Evolutionary conservation across 2,329 filamentous ascomycete genomes (phyloP), one percentile per base, ranked within the genome.

Genomic region (Fusarium metavorans): DNA sequence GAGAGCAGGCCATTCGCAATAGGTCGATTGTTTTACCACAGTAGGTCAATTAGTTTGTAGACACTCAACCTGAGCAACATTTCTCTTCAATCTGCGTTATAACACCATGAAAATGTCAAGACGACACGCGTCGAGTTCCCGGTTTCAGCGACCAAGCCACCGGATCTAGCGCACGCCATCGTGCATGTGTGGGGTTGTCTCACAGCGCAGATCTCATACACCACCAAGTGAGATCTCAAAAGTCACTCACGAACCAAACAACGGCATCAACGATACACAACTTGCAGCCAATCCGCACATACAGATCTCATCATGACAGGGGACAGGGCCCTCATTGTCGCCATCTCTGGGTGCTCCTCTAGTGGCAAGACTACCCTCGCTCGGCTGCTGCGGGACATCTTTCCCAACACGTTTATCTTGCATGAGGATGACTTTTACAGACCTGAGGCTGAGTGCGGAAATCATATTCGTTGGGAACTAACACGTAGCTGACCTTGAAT

Each of bases 351-450:
- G 66, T 94, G 94, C 74, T 98, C 96, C 2, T 97, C 94, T 5
- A 96, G 94, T 78, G 97, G 97, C 70, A 99, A 99, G 86, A 98
- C 97, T 3, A 98, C 97, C 3, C 89, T 99, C 16, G 94, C 95
- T 23, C 91, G 96, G 3, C 88, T 98, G 14, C 87, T 99, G 20
- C 92, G 95, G 68, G 91, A 94, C 80, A 92, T 97, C 75, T 95
- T 98, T 79, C 92, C 92, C 10, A 87, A 88, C 75, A 88, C 91
- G 18, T 96, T 95, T 80, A 94, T 98, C 79, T 88, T 99, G 25
- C 97, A 99, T 82, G 92, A 98, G 82, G 97, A 99, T 85, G 97
- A 99, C 83, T 99, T 98, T 82, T 99, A 98, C 85, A 92, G 91
- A 74, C 87, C 93, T 1, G 96, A 98, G 81, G 84, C 88, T 34